These are phyloP conservation scores for Hamigera avellanea DNA, from an alignment of 495 filamentous ascomycete genomes.

Conservation along the genomic window DNA sequence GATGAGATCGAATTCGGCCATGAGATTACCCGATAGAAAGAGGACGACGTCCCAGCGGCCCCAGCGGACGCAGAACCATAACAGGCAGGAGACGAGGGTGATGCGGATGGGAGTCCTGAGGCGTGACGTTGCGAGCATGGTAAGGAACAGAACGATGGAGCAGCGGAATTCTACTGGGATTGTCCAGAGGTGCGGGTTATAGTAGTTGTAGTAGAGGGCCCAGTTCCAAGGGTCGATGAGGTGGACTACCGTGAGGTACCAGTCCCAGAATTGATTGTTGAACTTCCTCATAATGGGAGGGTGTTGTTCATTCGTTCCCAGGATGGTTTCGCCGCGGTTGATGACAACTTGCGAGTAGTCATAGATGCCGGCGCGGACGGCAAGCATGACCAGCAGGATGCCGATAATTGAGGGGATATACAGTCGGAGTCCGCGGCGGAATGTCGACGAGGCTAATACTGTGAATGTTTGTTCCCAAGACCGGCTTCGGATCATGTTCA, in stretches of 20 bases:
- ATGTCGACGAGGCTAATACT: slow-evolving; percentile 46
- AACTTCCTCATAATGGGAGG: slow-evolving; percentile 33
- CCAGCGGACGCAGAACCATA: slow-evolving; percentile 44
- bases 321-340: slow-evolving; percentile 28
- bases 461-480: slow-evolving; percentile 38
- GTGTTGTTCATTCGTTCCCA: slow-evolving; percentile 36
- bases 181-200: slow-evolving; percentile 62
- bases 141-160: slow-evolving; percentile 53
- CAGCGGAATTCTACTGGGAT: slow-evolving; percentile 60
- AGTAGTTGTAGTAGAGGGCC: slow-evolving; percentile 41
- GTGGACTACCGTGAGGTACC: slow-evolving; percentile 33
- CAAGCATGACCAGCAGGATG: slow-evolving; percentile 42
- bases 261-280: slow-evolving; percentile 34
- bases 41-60: slow-evolving; percentile 49
- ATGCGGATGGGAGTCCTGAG: slow-evolving; percentile 35
- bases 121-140: slow-evolving; percentile 43
- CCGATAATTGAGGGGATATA: slow-evolving; percentile 50
- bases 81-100: slow-evolving; percentile 27
- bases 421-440: slow-evolving; percentile 51
- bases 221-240: slow-evolving; percentile 45
- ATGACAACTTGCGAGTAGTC: slow-evolving; percentile 30
- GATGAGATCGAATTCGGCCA: slow-evolving; percentile 47
- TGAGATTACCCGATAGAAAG: slow-evolving; percentile 46
- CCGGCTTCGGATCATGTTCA: slow-evolving; percentile 45
- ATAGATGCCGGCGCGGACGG: slow-evolving; percentile 40